These are phyloP conservation scores for Eucalyptus decipiens DNA, from an alignment of 345 rosid genomes.

Conservation along the genomic window DNA sequence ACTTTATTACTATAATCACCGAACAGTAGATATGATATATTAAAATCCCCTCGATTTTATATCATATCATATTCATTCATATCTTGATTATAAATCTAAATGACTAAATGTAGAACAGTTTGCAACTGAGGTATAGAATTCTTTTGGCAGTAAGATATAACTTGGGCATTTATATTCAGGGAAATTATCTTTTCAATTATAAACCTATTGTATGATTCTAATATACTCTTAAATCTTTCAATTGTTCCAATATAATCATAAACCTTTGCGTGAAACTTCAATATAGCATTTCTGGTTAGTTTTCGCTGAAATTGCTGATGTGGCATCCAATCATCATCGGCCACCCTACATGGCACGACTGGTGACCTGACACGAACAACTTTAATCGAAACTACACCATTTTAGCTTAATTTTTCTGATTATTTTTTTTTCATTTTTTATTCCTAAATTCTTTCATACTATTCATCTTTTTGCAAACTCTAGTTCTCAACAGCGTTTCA, in stretches of 20 bases:
- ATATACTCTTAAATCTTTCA: background rate
- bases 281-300: rapidly evolving
- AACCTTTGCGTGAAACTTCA: background rate
- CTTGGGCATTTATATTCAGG: background rate
- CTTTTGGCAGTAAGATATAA: background rate
- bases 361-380: background rate
- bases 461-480: background rate
- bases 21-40: too few relatives aligned
- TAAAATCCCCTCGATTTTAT: too few relatives aligned
- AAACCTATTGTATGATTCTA: background rate
- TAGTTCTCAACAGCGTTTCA: background rate
- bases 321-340: background rate
- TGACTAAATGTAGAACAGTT: background rate
- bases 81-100: too few relatives aligned
- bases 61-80: too few relatives aligned
- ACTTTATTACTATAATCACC: too few relatives aligned
- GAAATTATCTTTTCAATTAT: background rate
- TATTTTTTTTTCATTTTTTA: too few relatives aligned
- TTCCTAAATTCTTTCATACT: background rate
- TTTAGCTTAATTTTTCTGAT: background rate
- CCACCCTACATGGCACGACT: too few relatives aligned
- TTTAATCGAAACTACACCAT: background rate
- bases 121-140: background rate
- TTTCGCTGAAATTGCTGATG: background rate
- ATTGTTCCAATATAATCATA: too few relatives aligned